Percentiles rank a stretch among this genome's conserved stretches.
These are phyloP conservation scores for Golubevia sp. DNA, from an alignment of 1,284 basidiomycete genomes.

Conservation along the genomic window DNA sequence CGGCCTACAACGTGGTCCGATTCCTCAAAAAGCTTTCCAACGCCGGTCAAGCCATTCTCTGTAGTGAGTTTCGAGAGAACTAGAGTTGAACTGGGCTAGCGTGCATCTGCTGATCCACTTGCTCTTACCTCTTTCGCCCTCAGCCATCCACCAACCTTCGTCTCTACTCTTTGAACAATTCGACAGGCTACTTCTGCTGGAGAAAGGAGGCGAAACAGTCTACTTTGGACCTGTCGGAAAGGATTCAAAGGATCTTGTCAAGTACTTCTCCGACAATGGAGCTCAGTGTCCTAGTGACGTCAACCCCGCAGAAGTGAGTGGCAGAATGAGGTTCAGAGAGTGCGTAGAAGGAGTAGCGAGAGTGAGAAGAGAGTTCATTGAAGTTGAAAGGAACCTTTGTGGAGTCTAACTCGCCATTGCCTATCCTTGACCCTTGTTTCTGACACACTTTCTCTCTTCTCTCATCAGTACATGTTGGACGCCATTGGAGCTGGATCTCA, in stretches of 20 bases:
- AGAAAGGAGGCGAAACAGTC: slow-evolving; percentile 22
- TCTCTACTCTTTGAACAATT: slow-evolving; percentile 29
- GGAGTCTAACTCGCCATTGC: too few species aligned
- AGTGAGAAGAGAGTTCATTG: too few species aligned
- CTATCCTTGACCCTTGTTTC: too few species aligned
- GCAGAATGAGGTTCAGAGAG: too few species aligned
- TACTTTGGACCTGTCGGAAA: slow-evolving; percentile 25
- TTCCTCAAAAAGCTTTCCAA: slow-evolving; percentile 33
- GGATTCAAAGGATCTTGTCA: slow-evolving; percentile 17
- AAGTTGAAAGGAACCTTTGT: too few species aligned
- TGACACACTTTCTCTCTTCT: neutral
- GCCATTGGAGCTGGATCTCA: slow-evolving; percentile 77
- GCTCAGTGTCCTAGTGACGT: too few species aligned
- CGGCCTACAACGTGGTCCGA: slow-evolving; percentile 26
- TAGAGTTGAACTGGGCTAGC: too few species aligned
- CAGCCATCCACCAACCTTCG: slow-evolving; percentile 30
- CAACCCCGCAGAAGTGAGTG: too few species aligned
- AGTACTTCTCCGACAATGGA: slow-evolving; percentile 21
- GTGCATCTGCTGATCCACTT: too few species aligned
- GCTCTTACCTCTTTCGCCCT: too few species aligned
- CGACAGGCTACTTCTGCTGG: slow-evolving; percentile 23
- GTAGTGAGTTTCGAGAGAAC: slow-evolving; percentile 5
- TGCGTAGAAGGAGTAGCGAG: too few species aligned
- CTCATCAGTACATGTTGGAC: slow-evolving; percentile 60
- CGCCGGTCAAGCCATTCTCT: slow-evolving; percentile 31